Evolutionary conservation across 495 filamentous ascomycete genomes (phyloP).

Genomic region (Trichocladium uniseriatum): DNA sequence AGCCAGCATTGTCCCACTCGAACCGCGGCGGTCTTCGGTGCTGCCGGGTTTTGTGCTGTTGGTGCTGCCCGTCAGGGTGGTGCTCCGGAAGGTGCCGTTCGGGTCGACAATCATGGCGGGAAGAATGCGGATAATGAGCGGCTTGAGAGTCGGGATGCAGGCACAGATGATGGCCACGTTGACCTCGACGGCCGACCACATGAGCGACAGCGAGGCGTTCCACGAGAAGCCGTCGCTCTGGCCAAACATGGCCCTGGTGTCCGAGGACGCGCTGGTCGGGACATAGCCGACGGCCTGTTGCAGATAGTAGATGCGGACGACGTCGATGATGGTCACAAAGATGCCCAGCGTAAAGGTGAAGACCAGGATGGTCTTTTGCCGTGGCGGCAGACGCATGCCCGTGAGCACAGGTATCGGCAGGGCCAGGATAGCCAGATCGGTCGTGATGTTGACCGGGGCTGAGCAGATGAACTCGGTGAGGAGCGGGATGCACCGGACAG

Average conservation of each 20-base stretch:
- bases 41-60: conserved; percentile 3
- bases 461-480: conserved; percentile 77
- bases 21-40: background rate
- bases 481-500: conserved; percentile 58
- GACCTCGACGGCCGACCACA: conserved; percentile 91
- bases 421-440: conserved; percentile 73
- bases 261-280: conserved; percentile 18
- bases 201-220: conserved; percentile 76
- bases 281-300: conserved; percentile 52
- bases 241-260: conserved; percentile 26
- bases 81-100: conserved; percentile 23
- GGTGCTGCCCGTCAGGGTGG: conserved; percentile 5
- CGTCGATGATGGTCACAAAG: conserved; percentile 81
- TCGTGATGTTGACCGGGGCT: conserved; percentile 73
- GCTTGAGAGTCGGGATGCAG: conserved; percentile 83
- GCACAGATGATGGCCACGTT: conserved; percentile 81
- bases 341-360: conserved; percentile 74
- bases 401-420: conserved; percentile 85
- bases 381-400: conserved; percentile 67
- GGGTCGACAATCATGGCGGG: conserved; percentile 57
- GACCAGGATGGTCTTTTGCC: conserved; percentile 76
- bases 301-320: conserved; percentile 81
- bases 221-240: conserved; percentile 41
- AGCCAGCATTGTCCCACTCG: background rate
- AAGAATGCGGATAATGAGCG: conserved; percentile 64